Evolutionary conservation across 805 yeast genomes (phyloP).

Genomic region (Saccharomyces cerevisiae): DNA sequence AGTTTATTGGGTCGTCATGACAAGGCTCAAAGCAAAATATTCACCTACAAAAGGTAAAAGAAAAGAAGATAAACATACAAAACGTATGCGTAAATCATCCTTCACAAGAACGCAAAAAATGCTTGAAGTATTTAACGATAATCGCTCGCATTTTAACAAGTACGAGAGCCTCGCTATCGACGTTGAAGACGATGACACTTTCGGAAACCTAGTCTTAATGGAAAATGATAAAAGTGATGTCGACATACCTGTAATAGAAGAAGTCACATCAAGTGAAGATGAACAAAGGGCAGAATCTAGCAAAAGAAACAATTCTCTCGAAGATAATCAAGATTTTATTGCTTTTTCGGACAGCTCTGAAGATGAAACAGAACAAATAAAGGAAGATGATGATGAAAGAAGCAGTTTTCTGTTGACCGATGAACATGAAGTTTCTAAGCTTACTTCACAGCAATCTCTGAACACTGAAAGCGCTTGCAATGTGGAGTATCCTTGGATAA

Average conservation of each 20-base stretch:
- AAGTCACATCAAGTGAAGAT: neutral
- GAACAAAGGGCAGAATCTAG: neutral
- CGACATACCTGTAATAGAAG: slow-evolving; percentile 6
- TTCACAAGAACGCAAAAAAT: slow-evolving; percentile 24
- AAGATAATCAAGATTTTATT: slow-evolving; percentile 36
- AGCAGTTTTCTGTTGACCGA: neutral
- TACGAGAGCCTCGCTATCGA: slow-evolving; percentile 22
- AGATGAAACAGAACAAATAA: slow-evolving; percentile 16
- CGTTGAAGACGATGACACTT: slow-evolving; percentile 5
- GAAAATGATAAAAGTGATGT: slow-evolving; percentile 3
- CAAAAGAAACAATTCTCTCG: slow-evolving; percentile 23
- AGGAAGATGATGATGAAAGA: slow-evolving; percentile 2
- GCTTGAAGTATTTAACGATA: slow-evolving; percentile 23
- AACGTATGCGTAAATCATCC: slow-evolving; percentile 28
- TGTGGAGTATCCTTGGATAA: slow-evolving; percentile 59
- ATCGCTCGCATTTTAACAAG: slow-evolving; percentile 20
- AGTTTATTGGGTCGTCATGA: neutral
- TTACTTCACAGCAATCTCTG: neutral
- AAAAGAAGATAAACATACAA: slow-evolving; percentile 1
- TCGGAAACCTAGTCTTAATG: neutral
- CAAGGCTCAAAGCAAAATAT: neutral
- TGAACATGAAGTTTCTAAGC: neutral
- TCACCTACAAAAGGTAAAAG: neutral
- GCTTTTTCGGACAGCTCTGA: slow-evolving; percentile 31
- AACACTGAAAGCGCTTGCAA: slow-evolving; percentile 9